A percentile compares a stretch with the other conserved stretches of the same genome.
phyloP scores from a whole-genome alignment of 139 green algal genomes.

The Microglena sp. region DNA sequence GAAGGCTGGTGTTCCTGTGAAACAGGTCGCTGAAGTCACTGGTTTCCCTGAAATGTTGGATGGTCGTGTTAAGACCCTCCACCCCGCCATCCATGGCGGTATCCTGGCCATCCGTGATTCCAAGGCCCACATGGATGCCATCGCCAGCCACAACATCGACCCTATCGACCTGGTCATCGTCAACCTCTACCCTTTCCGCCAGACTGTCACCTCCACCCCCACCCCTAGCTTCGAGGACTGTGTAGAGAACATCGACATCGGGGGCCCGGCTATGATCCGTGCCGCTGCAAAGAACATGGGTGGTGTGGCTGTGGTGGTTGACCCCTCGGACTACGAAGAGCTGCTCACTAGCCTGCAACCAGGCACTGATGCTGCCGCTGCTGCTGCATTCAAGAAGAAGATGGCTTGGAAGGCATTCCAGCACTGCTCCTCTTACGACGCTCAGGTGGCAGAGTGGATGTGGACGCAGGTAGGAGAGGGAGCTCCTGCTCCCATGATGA shows the following conservation, averaged over 20 bases:
- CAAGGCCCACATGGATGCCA: constrained; percentile 71
- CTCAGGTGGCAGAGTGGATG: constrained; percentile 82
- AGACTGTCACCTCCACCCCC: constrained; percentile 68
- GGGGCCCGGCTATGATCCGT: constrained; percentile 95
- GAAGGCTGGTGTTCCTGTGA: constrained; percentile 65
- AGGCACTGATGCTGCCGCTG: constrained; percentile 6
- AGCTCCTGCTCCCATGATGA: constrained; percentile 50
- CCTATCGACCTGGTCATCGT: constrained; percentile 91
- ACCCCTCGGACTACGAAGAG: constrained; percentile 72
- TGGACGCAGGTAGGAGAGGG: constrained; percentile 68
- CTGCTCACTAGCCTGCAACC: constrained; percentile 47
- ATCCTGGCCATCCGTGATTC: constrained; percentile 86
- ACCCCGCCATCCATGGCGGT: constrained; percentile 92
- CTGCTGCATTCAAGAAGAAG: constrained; percentile 46
- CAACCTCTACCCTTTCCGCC: constrained; percentile 97
- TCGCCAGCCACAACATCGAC: constrained; percentile 76
- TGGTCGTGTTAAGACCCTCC: constrained; percentile 96
- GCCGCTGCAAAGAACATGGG: constrained; percentile 84
- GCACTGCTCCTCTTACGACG: constrained; percentile 92
- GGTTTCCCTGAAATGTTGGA: constrained; percentile 98
- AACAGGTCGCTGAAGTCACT: constrained; percentile 70
- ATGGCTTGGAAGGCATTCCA: constrained; percentile 99
- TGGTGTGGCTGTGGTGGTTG: constrained; percentile 77
- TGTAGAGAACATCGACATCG: constrained; percentile 99
- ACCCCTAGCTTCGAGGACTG: constrained; percentile 64